These are phyloP conservation scores for Hyphodiscus hymeniophilus DNA, from an alignment of 495 filamentous ascomycete species.

Conservation along the genomic window DNA sequence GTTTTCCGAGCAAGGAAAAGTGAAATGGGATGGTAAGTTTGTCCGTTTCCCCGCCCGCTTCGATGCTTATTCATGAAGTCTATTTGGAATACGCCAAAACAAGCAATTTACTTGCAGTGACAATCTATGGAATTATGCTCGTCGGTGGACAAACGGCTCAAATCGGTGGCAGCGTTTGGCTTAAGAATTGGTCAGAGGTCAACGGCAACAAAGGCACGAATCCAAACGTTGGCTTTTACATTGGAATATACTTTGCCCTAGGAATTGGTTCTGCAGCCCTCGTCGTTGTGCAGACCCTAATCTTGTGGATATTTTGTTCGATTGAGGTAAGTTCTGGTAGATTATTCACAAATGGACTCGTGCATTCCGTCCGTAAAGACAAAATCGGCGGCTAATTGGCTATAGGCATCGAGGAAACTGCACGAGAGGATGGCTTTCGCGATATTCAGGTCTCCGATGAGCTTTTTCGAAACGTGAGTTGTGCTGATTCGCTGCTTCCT, in stretches of 20 bases:
- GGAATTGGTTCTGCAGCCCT: conserved; percentile 81
- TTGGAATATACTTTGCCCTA: conserved; percentile 91
- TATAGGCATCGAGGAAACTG: conserved; percentile 77
- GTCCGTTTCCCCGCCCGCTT: conserved; percentile 28
- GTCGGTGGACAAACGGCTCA: conserved; percentile 73
- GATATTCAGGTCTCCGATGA: conserved; percentile 98
- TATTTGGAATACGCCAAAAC: conserved; percentile 88
- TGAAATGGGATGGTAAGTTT: conserved; percentile 71
- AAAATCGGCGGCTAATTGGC: conserved; percentile 28
- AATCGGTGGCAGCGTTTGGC: conserved; percentile 70
- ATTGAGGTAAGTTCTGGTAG: conserved; percentile 60
- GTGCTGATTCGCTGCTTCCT: not conserved
- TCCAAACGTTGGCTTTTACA: conserved; percentile 73
- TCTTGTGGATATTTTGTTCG: conserved; percentile 98
- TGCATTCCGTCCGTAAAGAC: conserved; percentile 16
- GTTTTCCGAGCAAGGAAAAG: conserved; percentile 84
- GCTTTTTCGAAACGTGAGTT: conserved; percentile 79
- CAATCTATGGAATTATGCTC: conserved; percentile 69
- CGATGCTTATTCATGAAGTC: conserved; percentile 34
- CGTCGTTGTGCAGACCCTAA: conserved; percentile 85
- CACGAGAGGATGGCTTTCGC: conserved; percentile 98
- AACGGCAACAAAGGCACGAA: conserved; percentile 64
- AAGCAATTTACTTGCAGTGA: conserved; percentile 79
- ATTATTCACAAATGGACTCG: not conserved
- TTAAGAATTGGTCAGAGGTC: conserved; percentile 82